Percentiles rank a stretch among this genome's conserved stretches.
Evolutionary conservation across 129 eudicot genomes (phyloP).

Genomic region (Flaveria trinervia): DNA sequence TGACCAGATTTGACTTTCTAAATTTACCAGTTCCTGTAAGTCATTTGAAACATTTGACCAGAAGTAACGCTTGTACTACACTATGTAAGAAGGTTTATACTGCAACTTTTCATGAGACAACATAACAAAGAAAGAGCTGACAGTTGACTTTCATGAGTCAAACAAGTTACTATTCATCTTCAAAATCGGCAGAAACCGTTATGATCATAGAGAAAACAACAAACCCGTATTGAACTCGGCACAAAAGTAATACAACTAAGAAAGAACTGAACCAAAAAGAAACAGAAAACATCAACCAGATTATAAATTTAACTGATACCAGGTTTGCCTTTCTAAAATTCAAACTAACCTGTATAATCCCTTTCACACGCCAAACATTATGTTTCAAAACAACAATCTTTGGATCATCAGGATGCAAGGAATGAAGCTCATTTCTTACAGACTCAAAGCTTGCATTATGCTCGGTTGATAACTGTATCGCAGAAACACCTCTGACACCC

Average conservation of each 20-base stretch:
- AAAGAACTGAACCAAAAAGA: neutral
- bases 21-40: neutral
- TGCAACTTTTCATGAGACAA: neutral
- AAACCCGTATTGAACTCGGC: neutral
- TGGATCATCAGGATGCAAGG: constrained; percentile 79
- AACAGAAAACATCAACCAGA: neutral
- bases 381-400: constrained; percentile 81
- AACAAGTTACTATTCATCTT: neutral
- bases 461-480: constrained; percentile 80
- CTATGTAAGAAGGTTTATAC: neutral
- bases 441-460: constrained; percentile 78
- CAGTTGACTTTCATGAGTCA: constrained; percentile 15
- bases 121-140: neutral
- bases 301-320: constrained; percentile 3
- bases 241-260: neutral
- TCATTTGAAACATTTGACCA: neutral
- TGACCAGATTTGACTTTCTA: constrained; percentile 7
- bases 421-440: constrained; percentile 72
- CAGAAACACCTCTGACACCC: constrained; percentile 57
- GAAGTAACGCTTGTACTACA: neutral
- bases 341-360: constrained; percentile 79
- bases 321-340: constrained; percentile 8
- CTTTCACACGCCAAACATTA: constrained; percentile 97
- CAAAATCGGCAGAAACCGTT: neutral
- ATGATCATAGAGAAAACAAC: constrained; percentile 8